phyloP scores from a whole-genome alignment of 2,329 filamentous ascomycete species.

The Aspergillus aculeatinus region DNA sequence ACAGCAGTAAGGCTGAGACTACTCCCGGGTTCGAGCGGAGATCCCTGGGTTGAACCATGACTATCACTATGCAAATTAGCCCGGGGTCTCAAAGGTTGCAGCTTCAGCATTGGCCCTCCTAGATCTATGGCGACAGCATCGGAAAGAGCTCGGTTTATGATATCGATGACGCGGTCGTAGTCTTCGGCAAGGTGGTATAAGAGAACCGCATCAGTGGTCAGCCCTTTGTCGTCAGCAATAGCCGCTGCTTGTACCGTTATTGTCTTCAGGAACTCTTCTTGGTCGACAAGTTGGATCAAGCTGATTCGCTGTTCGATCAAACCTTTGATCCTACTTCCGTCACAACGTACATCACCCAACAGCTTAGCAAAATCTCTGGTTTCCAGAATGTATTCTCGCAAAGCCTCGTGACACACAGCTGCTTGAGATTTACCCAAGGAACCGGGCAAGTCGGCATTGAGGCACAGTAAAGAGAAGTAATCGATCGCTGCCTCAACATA shows the following conservation, averaged over 20 bases:
- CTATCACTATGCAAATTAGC: slow-evolving; percentile 32
- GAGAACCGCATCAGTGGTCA: slow-evolving; percentile 89
- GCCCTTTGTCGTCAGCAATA: slow-evolving; percentile 89
- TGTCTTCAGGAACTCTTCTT: slow-evolving; percentile 83
- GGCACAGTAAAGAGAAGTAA: slow-evolving; percentile 85
- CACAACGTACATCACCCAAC: slow-evolving; percentile 83
- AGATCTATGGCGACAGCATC: slow-evolving; percentile 85
- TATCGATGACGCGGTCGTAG: slow-evolving; percentile 88
- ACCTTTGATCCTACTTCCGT: slow-evolving; percentile 81
- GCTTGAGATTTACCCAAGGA: slow-evolving; percentile 74
- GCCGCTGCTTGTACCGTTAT: slow-evolving; percentile 90
- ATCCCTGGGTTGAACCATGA: slow-evolving; percentile 45
- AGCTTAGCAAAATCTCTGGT: slow-evolving; percentile 93
- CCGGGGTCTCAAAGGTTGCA: slow-evolving; percentile 78
- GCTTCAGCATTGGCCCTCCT: slow-evolving; percentile 73
- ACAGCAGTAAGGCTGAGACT: slow-evolving; percentile 64
- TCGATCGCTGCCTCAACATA: slow-evolving; percentile 88
- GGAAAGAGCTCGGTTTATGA: slow-evolving; percentile 85
- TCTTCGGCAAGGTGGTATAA: slow-evolving; percentile 93
- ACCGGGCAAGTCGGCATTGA: slow-evolving; percentile 79
- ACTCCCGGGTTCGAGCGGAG: slow-evolving; percentile 39
- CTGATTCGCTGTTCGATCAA: slow-evolving; percentile 81
- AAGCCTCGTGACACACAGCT: slow-evolving; percentile 82
- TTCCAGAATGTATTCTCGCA: slow-evolving; percentile 93
- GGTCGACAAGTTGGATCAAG: slow-evolving; percentile 75